A percentile compares a stretch with the other conserved stretches of the same genome.
Evolutionary conservation across 495 filamentous ascomycete species (phyloP).

Genomic region (Trichoderma erinaceum): DNA sequence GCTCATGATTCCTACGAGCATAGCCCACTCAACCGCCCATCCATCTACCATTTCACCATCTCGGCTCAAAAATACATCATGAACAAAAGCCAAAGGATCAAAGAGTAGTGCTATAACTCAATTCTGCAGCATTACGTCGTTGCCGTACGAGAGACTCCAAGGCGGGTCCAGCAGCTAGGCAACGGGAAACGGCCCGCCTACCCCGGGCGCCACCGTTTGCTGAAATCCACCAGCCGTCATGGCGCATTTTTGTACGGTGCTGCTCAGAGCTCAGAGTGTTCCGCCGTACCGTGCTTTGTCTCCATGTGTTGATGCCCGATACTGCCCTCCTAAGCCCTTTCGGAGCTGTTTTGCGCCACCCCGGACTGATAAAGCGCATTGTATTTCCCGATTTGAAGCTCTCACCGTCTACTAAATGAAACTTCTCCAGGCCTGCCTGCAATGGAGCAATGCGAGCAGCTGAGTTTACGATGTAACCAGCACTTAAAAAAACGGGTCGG

Average conservation of each 20-base stretch:
- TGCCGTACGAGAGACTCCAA: not conserved
- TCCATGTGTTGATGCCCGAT: not conserved
- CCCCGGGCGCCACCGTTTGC: not conserved
- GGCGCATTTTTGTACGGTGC: not conserved
- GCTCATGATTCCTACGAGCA: not conserved
- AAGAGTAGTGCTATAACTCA: not conserved
- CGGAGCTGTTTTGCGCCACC: too few relatives aligned
- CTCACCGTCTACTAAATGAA: not conserved
- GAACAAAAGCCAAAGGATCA: not conserved
- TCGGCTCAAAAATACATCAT: not conserved
- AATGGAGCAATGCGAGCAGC: not conserved
- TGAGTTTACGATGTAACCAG: not conserved
- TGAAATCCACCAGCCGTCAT: not conserved
- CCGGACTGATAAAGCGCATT: too few relatives aligned
- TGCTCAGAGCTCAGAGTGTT: not conserved
- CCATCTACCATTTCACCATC: not conserved
- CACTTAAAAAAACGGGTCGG: not conserved
- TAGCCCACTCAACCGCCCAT: not conserved
- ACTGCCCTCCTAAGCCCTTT: not conserved
- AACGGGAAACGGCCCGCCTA: not conserved
- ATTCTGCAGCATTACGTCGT: conserved; percentile 8
- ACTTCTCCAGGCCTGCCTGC: not conserved
- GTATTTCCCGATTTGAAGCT: not conserved
- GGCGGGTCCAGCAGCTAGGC: not conserved
- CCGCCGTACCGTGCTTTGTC: not conserved